phyloP scores from a whole-genome alignment of 1,284 basidiomycete genomes.

The Fistulinella staudtii region DNA sequence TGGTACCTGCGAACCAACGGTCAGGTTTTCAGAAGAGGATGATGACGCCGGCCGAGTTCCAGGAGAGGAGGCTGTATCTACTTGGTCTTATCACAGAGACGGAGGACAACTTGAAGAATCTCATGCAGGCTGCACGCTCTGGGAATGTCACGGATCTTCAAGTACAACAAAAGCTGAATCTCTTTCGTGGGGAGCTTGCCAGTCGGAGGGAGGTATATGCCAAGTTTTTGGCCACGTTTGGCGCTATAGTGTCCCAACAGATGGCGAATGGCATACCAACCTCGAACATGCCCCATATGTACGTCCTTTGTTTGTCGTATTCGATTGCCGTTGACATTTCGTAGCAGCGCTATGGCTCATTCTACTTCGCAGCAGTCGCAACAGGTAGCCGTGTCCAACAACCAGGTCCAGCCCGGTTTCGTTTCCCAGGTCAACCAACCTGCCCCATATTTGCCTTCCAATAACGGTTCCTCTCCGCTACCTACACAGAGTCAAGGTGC shows the following conservation, averaged over 20 bases:
- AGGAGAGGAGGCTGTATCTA: constrained; percentile 23
- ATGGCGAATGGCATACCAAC: constrained; percentile 21
- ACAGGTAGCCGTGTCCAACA: constrained; percentile 10
- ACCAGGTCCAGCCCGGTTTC: constrained; percentile 23
- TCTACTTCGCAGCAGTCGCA: constrained; percentile 21
- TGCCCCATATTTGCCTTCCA: constrained; percentile 20
- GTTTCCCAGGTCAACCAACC: constrained; percentile 19
- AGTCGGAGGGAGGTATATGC: constrained; percentile 36
- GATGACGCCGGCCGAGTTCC: constrained; percentile 22
- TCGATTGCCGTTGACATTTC: constrained; percentile 12
- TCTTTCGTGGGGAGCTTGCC: constrained; percentile 31
- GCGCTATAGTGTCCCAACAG: constrained; percentile 24
- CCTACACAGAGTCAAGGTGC: constrained; percentile 20
- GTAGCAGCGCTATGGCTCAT: constrained; percentile 20
- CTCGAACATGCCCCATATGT: constrained; percentile 28
- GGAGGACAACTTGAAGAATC: constrained; percentile 15
- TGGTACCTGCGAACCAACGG: constrained; percentile 21
- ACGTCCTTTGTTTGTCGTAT: constrained; percentile 4
- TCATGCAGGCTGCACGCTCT: constrained; percentile 15
- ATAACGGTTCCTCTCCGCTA: constrained; percentile 22
- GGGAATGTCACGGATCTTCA: constrained; percentile 27
- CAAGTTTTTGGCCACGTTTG: constrained; percentile 29
- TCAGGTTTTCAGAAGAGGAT: constrained; percentile 18
- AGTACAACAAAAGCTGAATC: constrained; percentile 30
- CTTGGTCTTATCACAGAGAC: constrained; percentile 11